These are phyloP conservation scores for Pseudogymnoascus sp. DNA, from an alignment of 2,329 filamentous ascomycete genomes.

Conservation along the genomic window DNA sequence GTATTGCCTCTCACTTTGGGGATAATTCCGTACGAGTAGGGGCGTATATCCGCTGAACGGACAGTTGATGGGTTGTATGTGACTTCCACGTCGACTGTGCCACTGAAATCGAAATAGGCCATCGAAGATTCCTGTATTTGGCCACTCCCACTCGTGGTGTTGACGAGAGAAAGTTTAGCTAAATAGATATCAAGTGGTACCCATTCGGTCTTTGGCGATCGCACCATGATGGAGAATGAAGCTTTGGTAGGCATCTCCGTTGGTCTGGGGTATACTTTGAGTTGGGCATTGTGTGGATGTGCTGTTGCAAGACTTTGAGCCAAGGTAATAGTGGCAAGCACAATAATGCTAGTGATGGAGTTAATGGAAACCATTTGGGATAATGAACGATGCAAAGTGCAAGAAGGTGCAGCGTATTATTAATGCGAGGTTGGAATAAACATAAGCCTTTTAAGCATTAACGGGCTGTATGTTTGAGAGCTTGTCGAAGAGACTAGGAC, in stretches of 20 bases:
- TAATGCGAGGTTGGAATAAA: background rate
- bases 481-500: background rate
- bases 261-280: background rate
- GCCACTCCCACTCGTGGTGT: background rate
- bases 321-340: background rate
- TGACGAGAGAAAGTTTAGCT: background rate
- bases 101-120: background rate
- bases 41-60: background rate
- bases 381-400: background rate
- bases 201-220: background rate
- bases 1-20: background rate
- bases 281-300: background rate
- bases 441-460: background rate
- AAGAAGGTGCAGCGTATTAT: background rate
- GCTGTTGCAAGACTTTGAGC: background rate
- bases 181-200: background rate
- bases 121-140: background rate
- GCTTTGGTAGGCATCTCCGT: background rate
- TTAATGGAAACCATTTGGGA: background rate
- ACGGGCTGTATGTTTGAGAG: background rate
- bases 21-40: background rate
- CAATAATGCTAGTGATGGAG: background rate
- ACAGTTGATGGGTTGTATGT: background rate
- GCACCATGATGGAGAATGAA: background rate
- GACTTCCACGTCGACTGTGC: background rate